Evolutionary conservation across 73 alveolate species (phyloP).

Genomic region (Tetrahymena borealis): DNA sequence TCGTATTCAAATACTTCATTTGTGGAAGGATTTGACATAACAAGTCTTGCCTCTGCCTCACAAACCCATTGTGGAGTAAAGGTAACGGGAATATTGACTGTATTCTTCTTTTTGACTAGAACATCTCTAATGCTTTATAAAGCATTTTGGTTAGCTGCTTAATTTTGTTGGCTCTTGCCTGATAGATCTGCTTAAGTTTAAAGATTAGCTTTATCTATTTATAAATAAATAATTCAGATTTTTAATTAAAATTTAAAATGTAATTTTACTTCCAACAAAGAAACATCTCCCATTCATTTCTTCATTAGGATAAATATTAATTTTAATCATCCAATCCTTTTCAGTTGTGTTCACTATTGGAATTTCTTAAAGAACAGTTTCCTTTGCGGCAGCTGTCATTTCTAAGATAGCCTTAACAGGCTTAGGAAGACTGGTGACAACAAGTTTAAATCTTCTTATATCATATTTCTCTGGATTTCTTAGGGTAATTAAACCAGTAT

Average conservation of each 20-base stretch:
- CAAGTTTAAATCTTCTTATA: conserved; percentile 85
- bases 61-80: conserved; percentile 90
- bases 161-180: neutral
- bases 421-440: conserved; percentile 91
- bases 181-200: conserved; percentile 36
- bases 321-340: conserved; percentile 91
- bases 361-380: conserved; percentile 81
- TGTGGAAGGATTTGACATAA: conserved; percentile 75
- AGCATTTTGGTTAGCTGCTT: neutral
- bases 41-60: conserved; percentile 72
- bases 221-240: neutral
- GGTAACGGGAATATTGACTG: conserved; percentile 55
- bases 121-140: conserved; percentile 14
- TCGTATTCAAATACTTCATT: conserved; percentile 89
- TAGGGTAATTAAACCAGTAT: conserved; percentile 9
- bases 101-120: conserved; percentile 59
- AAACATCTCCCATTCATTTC: neutral
- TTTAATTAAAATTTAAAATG: neutral
- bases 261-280: neutral
- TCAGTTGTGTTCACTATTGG: conserved; percentile 93
- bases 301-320: conserved; percentile 8
- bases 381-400: conserved; percentile 90
- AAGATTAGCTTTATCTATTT: neutral
- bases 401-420: conserved; percentile 90
- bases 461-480: conserved; percentile 64